Base-by-base conservation (phyloP, 1,284 basidiomycete genomes). In the Crucibulum cyathiforme region DNA sequence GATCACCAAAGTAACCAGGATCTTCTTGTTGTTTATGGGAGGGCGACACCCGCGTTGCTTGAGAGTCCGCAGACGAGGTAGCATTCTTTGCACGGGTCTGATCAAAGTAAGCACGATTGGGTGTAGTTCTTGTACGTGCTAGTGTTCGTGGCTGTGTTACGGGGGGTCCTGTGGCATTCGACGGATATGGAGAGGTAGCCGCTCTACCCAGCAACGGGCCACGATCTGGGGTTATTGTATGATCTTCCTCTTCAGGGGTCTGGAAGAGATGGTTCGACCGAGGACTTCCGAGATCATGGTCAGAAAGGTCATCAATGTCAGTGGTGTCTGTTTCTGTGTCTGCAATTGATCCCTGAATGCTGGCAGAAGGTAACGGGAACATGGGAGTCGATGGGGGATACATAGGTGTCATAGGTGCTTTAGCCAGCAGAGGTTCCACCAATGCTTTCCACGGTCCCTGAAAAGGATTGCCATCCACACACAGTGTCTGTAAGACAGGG, bases 381-480 rank as follows among this genome's bases (percentile, higher is more conserved):
- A 82, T 81, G 37, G 89, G 88, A 1, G 88, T 89, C 19, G 88
- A 88, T 35, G 85, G 86, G 52, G 87, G 87, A 75, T 87, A 89
- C n/a, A 81, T 73, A 36, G 89, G 88, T 2, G 84, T 83, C 69
- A 83, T 76, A 37, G 88, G 86, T 24, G 75, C 71, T 72, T 87
- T 90, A 55, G 88, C 82, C 19, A 93, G 79, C 50, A 94, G 76
- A 4, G 95, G 95, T 59, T 92, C 90, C 34, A 98, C 89, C 57
- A 99, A 83, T 36, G 90, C 89, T 69, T 89, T 87, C 95, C 96
- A 98, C 3, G 95, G 92, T 4, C 92, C 90, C 63, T 93, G 90
- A 77, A 98, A 98, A 8, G 94, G 92, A 74, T 99, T 99, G 36
- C 90, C 93, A 67, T 98, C 97, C 36, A 99, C 87, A 63, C 92